Percentiles rank a stretch among this genome's conserved stretches.
phyloP scores from a whole-genome alignment of 2,329 filamentous ascomycete species.

The Cyphellophora attinorum region DNA sequence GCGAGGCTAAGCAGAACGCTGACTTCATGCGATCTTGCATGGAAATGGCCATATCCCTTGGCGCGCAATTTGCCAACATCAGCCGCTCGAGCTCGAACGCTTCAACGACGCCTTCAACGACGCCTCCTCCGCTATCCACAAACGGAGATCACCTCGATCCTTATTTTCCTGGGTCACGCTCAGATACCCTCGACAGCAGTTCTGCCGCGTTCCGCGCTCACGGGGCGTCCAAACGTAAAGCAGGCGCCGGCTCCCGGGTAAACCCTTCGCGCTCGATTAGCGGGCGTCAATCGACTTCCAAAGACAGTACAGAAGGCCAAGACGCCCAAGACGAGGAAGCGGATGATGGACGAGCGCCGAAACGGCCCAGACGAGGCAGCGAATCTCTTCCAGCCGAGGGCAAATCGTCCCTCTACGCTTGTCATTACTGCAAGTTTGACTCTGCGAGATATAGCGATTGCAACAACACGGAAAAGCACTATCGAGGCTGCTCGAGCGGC shows the following conservation, averaged over 20 bases:
- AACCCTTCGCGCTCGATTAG: neutral
- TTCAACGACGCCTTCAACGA: neutral
- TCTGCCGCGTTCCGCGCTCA: slow-evolving; percentile 1
- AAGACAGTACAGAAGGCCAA: neutral
- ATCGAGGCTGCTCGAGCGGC: slow-evolving; percentile 16
- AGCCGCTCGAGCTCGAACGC: neutral
- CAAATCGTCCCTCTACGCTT: slow-evolving; percentile 13
- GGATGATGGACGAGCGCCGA: slow-evolving; percentile 10
- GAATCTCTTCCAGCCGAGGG: slow-evolving; percentile 1
- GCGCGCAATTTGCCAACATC: neutral
- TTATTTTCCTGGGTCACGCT: neutral
- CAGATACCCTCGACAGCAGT: neutral
- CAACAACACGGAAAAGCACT: slow-evolving; percentile 15
- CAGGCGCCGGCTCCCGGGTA: neutral
- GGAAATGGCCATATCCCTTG: neutral
- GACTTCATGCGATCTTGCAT: neutral
- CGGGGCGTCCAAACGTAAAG: neutral
- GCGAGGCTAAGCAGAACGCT: neutral
- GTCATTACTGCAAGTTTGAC: slow-evolving; percentile 16
- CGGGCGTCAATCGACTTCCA: neutral
- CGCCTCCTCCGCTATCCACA: neutral
- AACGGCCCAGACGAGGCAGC: slow-evolving; percentile 14
- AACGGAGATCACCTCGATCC: neutral
- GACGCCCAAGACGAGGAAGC: slow-evolving; percentile 12
- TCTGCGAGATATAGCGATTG: slow-evolving; percentile 14